phyloP scores from a whole-genome alignment of 768 basidiomycete genomes.

The Russula lepida region DNA sequence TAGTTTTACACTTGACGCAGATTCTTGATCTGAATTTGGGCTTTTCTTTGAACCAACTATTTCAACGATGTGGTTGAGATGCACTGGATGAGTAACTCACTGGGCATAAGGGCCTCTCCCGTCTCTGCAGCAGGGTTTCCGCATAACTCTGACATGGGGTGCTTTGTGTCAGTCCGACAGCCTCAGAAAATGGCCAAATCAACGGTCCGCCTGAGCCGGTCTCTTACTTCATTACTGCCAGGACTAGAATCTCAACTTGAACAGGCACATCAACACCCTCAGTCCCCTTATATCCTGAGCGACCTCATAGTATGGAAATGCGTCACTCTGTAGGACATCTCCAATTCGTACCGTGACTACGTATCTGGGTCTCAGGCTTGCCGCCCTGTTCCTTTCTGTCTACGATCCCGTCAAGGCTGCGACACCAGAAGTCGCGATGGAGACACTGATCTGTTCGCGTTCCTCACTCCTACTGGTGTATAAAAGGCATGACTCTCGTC shows the following conservation, averaged over 20 bases:
- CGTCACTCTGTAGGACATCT: too few relatives aligned
- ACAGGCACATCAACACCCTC: slow-evolving; percentile 21
- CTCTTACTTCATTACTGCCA: slow-evolving; percentile 20
- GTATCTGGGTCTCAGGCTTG: too few relatives aligned
- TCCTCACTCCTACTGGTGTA: background rate
- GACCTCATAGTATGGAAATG: background rate
- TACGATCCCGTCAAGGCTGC: too few relatives aligned
- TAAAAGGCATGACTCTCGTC: background rate
- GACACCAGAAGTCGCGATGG: background rate
- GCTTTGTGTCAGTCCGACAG: background rate
- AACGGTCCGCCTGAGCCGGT: background rate
- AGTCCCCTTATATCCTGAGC: slow-evolving; percentile 13
- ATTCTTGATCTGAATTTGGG: slow-evolving; percentile 52
- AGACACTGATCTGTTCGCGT: background rate
- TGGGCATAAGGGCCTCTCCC: slow-evolving; percentile 53
- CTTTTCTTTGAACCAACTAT: slow-evolving; percentile 37
- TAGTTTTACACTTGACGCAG: slow-evolving; percentile 70
- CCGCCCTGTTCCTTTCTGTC: background rate
- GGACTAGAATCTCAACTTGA: slow-evolving; percentile 23
- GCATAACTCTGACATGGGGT: slow-evolving; percentile 31
- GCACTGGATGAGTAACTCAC: slow-evolving; percentile 33
- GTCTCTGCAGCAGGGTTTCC: slow-evolving; percentile 53
- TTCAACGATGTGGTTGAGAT: background rate
- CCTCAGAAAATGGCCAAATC: background rate
- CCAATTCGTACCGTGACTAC: background rate